Conservation (phyloP, 1,284 basidiomycete species). For the Clitocybe nebularis region DNA sequence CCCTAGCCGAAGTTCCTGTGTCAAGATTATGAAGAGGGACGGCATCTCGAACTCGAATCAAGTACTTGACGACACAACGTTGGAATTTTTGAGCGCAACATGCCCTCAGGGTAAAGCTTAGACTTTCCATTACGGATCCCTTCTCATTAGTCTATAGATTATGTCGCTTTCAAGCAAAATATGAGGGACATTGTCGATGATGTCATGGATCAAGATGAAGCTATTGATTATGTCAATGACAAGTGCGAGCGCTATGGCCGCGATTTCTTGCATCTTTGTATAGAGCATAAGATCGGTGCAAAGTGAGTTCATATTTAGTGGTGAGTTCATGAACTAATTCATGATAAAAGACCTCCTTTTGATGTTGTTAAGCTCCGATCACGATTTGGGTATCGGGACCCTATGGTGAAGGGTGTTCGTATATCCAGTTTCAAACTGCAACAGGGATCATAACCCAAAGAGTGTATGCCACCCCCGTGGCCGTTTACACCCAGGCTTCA, state of each 20-base stretch:
- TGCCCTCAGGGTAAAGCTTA: conserved; percentile 29
- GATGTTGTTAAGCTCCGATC: too few species aligned
- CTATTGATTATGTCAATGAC: conserved; percentile 5
- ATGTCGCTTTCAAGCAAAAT: conserved; percentile 22
- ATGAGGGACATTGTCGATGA: conserved; percentile 8
- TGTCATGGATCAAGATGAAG: conserved; percentile 9
- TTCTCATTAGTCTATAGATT: conserved; percentile 21
- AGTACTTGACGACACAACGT: conserved; percentile 27
- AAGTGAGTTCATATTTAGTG: conserved; percentile 12
- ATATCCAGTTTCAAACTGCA: too few species aligned
- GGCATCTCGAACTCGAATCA: conserved; percentile 21
- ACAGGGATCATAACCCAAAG: too few species aligned
- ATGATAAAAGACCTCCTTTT: too few species aligned
- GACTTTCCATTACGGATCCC: neutral
- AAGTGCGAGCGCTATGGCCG: conserved; percentile 15
- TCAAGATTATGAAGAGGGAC: conserved; percentile 23
- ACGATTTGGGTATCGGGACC: too few species aligned
- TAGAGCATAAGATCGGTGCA: conserved; percentile 11
- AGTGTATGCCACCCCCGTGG: too few species aligned
- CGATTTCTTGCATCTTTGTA: conserved; percentile 18
- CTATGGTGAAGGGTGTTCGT: too few species aligned
- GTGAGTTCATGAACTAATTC: too few species aligned
- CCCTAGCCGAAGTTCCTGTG: conserved; percentile 4
- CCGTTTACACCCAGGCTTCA: too few species aligned
- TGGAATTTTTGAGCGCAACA: conserved; percentile 28